Conservation (phyloP, 1,284 basidiomycete genomes). For the Fomitopsis palustris region DNA sequence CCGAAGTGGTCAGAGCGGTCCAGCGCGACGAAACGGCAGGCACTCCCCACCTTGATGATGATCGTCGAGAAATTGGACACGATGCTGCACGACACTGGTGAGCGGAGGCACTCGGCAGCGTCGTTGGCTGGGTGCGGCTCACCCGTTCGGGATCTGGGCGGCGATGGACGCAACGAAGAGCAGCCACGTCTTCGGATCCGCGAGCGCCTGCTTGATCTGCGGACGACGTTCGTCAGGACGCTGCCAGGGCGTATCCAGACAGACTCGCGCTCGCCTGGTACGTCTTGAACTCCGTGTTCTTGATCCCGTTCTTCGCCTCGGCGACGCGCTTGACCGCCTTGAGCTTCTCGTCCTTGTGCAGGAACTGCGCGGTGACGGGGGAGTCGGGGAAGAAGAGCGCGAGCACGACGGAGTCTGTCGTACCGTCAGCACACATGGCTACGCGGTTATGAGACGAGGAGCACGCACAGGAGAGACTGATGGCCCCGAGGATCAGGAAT, state of each 20-base stretch:
- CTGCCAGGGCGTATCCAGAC: neutral
- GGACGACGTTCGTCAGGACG: neutral
- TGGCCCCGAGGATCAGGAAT: conserved; percentile 18
- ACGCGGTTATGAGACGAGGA: neutral
- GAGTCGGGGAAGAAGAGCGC: conserved; percentile 71
- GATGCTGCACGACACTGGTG: conserved; percentile 6
- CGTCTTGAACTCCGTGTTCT: conserved; percentile 72
- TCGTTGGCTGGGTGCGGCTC: conserved; percentile 11
- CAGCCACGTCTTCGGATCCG: conserved; percentile 69
- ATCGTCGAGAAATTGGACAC: conserved; percentile 20
- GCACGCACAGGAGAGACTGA: conserved; percentile 14
- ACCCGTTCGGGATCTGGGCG: conserved; percentile 30
- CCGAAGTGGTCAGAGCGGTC: neutral
- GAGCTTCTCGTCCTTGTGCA: conserved; percentile 55
- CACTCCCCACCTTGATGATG: conserved; percentile 18
- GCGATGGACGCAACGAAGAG: conserved; percentile 47
- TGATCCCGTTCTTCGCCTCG: conserved; percentile 69
- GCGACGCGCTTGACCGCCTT: conserved; percentile 69
- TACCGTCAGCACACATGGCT: neutral
- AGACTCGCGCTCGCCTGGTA: conserved; percentile 49
- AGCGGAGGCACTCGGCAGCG: neutral
- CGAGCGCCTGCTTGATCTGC: conserved; percentile 63
- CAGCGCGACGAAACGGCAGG: neutral
- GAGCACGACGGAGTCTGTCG: conserved; percentile 14
- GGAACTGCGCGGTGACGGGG: conserved; percentile 66